phyloP scores from a whole-genome alignment of 2,329 filamentous ascomycete species.

The Cercospora sojina region DNA sequence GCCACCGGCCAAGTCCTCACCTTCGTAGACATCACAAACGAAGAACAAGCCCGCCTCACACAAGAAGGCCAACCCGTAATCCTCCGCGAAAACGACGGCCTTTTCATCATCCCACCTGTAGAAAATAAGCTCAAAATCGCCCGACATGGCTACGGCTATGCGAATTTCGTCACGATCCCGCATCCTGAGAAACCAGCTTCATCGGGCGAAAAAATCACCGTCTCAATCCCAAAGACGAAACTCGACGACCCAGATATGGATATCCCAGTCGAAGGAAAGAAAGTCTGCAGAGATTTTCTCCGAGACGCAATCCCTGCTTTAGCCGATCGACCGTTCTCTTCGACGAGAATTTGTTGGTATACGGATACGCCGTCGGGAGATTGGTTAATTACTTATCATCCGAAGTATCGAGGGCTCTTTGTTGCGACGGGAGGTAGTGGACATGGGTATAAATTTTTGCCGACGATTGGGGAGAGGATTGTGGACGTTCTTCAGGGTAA shows the following conservation, averaged over 20 bases:
- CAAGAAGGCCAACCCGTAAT: constrained; percentile 63
- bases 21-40: constrained; percentile 71
- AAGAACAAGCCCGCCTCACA: constrained; percentile 65
- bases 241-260: constrained; percentile 41
- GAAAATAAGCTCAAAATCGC: constrained; percentile 49
- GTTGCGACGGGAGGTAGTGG: constrained; percentile 62
- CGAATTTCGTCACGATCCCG: constrained; percentile 48
- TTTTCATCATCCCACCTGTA: constrained; percentile 71
- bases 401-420: constrained; percentile 53
- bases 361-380: constrained; percentile 57
- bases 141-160: constrained; percentile 52
- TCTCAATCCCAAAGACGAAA: constrained; percentile 53
- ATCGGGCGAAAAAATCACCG: constrained; percentile 40
- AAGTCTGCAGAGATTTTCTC: constrained; percentile 61
- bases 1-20: constrained; percentile 80
- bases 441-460: constrained; percentile 63
- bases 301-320: constrained; percentile 51
- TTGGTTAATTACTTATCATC: constrained; percentile 56
- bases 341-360: constrained; percentile 56
- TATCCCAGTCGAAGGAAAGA: constrained; percentile 61
- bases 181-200: constrained; percentile 44
- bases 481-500: constrained; percentile 52
- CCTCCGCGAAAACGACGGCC: constrained; percentile 67
- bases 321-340: constrained; percentile 45
- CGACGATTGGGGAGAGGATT: constrained; percentile 57